Percentiles rank a stretch among this genome's conserved stretches.
Conservation (phyloP, 1,284 basidiomycete species). For the Xerocomus cyaneibrunnescens region DNA sequence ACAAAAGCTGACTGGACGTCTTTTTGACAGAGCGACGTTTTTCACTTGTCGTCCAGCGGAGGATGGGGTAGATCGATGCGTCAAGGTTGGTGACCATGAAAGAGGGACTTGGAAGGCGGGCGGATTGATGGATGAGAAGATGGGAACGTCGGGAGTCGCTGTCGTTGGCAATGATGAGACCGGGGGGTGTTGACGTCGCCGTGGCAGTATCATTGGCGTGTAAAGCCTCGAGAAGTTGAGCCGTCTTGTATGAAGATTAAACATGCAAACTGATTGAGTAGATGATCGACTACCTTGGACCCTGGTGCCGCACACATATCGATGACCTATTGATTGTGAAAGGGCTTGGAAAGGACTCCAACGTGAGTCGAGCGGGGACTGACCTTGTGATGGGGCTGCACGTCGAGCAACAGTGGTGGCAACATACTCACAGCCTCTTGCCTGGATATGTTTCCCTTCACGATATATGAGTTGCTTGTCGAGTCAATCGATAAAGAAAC, state of each 20-base stretch:
- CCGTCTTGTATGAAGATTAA: slow-evolving; percentile 52
- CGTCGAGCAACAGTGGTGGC: slow-evolving; percentile 92
- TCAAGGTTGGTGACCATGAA: slow-evolving; percentile 97
- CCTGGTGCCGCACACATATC: slow-evolving; percentile 99
- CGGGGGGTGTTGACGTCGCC: slow-evolving; percentile 65
- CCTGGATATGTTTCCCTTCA: slow-evolving; percentile 89
- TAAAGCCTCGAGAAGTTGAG: slow-evolving; percentile 88
- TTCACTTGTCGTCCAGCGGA: slow-evolving; percentile 43
- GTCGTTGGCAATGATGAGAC: slow-evolving; percentile 88
- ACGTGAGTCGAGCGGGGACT: slow-evolving; percentile 16
- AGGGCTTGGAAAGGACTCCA: background rate
- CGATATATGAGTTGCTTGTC: background rate
- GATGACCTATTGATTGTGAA: slow-evolving; percentile 59
- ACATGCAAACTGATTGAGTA: background rate
- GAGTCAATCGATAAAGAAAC: slow-evolving; percentile 29
- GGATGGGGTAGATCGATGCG: slow-evolving; percentile 83
- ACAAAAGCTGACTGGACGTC: slow-evolving; percentile 56
- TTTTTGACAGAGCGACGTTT: slow-evolving; percentile 26
- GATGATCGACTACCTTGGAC: slow-evolving; percentile 73
- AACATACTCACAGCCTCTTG: slow-evolving; percentile 99
- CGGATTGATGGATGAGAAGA: slow-evolving; percentile 97
- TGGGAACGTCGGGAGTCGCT: slow-evolving; percentile 94
- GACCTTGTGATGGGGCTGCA: slow-evolving; percentile 88
- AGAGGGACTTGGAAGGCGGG: slow-evolving; percentile 89
- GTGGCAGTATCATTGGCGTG: slow-evolving; percentile 67